A percentile compares a stretch with the other conserved stretches of the same genome.
Conservation (phyloP, 2,329 filamentous ascomycete species). For the Esteya vermicola region DNA sequence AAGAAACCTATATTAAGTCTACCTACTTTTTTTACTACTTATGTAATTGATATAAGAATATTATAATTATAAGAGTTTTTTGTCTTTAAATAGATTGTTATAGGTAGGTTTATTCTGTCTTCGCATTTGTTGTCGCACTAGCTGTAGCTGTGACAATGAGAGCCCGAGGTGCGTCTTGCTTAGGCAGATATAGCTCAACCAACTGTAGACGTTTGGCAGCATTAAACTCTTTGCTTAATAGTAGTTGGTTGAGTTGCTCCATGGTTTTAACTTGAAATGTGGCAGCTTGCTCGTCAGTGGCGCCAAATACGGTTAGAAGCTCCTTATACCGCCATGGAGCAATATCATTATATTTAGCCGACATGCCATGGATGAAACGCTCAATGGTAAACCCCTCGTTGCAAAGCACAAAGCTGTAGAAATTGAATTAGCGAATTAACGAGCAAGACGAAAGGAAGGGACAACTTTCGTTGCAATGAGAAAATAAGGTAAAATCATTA, state of each 20-base stretch:
- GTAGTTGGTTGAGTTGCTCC: slow-evolving; percentile 9
- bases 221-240: slow-evolving; percentile 17
- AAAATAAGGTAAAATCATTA: no score
- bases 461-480: no score
- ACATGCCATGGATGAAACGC: slow-evolving; percentile 72
- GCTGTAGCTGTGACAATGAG: slow-evolving; percentile 58
- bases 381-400: slow-evolving; percentile 87
- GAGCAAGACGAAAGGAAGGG: no score
- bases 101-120: slow-evolving; percentile 18
- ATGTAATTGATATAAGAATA: no score
- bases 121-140: slow-evolving; percentile 53
- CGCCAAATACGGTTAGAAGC: slow-evolving; percentile 10
- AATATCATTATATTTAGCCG: slow-evolving; percentile 71
- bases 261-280: slow-evolving; percentile 10
- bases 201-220: slow-evolving; percentile 45
- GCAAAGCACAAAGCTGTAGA: slow-evolving; percentile 58
- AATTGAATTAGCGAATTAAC: neutral
- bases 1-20: no score
- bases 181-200: slow-evolving; percentile 71
- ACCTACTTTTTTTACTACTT: no score
- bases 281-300: slow-evolving; percentile 8
- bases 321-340: slow-evolving; percentile 51
- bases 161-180: slow-evolving; percentile 59
- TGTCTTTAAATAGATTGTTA: no score
- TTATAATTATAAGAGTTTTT: no score